Evolutionary conservation across 2,329 filamentous ascomycete genomes (phyloP).

Genomic region (Zymoseptoria tritici): DNA sequence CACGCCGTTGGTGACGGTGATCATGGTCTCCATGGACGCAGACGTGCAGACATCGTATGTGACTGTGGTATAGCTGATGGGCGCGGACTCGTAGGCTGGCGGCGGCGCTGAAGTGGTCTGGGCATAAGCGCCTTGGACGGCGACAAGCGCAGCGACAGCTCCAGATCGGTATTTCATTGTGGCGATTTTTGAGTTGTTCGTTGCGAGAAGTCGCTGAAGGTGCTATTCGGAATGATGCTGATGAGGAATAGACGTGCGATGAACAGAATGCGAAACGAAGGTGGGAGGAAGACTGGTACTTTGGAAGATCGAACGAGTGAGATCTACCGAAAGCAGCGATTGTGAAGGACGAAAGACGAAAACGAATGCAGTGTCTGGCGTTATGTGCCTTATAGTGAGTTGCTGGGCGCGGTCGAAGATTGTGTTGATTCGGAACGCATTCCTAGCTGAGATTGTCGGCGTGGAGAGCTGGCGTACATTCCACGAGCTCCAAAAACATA

Average conservation of each 20-base stretch:
- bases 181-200: background rate
- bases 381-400: constrained; percentile 15
- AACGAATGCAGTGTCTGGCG: constrained; percentile 9
- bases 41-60: constrained; percentile 29
- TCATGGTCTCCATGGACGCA: constrained; percentile 23
- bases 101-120: constrained; percentile 13
- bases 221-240: constrained; percentile 5
- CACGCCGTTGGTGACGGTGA: constrained; percentile 29
- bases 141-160: constrained; percentile 18
- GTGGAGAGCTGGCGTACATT: background rate
- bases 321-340: constrained; percentile 18
- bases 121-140: constrained; percentile 21
- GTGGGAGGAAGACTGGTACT: constrained; percentile 3
- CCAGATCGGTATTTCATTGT: constrained; percentile 24
- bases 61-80: constrained; percentile 27
- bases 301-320: constrained; percentile 27
- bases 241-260: background rate
- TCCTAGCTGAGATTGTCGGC: constrained; percentile 12
- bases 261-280: constrained; percentile 5
- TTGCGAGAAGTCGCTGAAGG: background rate
- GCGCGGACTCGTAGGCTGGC: constrained; percentile 2
- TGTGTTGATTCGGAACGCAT: constrained; percentile 14
- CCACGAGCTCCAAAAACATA: background rate
- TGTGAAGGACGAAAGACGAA: constrained; percentile 13
- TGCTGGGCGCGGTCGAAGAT: constrained; percentile 9